Evolutionary conservation across 1,284 basidiomycete species (phyloP).

Genomic region (Spongiforma sp.): DNA sequence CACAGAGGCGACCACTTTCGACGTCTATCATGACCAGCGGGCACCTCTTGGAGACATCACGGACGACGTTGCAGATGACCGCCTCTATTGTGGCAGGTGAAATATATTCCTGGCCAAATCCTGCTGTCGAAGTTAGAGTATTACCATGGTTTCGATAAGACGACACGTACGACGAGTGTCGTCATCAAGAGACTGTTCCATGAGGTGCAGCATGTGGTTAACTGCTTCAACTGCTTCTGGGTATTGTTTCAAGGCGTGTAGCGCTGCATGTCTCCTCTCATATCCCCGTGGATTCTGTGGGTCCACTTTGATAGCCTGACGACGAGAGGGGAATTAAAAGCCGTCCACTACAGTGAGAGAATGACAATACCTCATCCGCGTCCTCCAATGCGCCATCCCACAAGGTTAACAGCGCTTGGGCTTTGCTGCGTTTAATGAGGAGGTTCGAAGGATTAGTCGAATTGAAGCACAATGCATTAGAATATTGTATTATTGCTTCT

Average conservation of each 20-base stretch:
- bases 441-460: constrained; percentile 1
- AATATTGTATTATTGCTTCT: background rate
- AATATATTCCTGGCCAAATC: constrained; percentile 1
- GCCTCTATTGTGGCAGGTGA: background rate
- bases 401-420: background rate
- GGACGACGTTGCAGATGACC: background rate
- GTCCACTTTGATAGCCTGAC: constrained; percentile 6
- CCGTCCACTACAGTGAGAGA: too few relatives aligned
- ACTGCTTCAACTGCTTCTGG: constrained; percentile 10
- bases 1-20: constrained; percentile 12
- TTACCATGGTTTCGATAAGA: accelerated
- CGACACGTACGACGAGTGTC: constrained; percentile 1
- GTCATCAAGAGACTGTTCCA: constrained; percentile 3
- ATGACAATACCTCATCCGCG: constrained; percentile 4
- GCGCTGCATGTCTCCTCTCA: constrained; percentile 5
- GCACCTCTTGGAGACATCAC: background rate
- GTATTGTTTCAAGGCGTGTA: constrained; percentile 3
- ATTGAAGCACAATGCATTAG: constrained; percentile 4
- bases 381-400: constrained; percentile 9
- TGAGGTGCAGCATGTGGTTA: background rate
- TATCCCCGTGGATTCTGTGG: constrained; percentile 3
- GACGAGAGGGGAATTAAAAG: background rate
- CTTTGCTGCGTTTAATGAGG: constrained; percentile 18
- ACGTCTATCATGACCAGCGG: constrained; percentile 16
- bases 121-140: background rate